phyloP scores from a whole-genome alignment of 2,329 filamentous ascomycete species.

The Stachybotrys echinatus region DNA sequence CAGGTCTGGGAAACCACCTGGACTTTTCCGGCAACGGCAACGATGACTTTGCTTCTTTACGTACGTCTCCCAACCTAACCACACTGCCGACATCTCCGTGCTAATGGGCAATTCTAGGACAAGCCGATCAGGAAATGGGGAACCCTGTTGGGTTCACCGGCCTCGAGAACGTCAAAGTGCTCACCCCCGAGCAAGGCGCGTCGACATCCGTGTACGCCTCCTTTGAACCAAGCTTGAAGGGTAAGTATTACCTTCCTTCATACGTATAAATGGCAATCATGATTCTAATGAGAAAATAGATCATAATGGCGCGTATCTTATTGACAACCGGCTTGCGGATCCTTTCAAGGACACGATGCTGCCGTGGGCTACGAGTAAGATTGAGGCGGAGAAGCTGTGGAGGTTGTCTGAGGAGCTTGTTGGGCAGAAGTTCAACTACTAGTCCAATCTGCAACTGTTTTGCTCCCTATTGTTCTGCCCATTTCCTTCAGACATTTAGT shows the following conservation, averaged over 20 bases:
- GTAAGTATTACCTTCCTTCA: neutral
- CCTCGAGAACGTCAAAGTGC: neutral
- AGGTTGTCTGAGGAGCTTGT: neutral
- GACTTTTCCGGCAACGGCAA: slow-evolving; percentile 7
- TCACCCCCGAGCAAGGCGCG: neutral
- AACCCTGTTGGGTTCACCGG: neutral
- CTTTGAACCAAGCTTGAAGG: neutral
- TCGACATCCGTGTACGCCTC: neutral
- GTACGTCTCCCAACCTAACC: too few relatives aligned
- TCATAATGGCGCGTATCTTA: slow-evolving; percentile 1
- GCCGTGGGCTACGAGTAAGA: neutral
- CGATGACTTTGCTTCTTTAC: slow-evolving; percentile 1
- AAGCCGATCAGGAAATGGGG: neutral
- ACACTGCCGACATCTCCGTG: neutral
- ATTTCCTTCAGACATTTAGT: too few relatives aligned
- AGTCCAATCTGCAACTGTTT: too few relatives aligned
- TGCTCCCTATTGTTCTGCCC: too few relatives aligned
- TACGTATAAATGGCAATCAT: neutral
- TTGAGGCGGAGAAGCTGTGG: neutral
- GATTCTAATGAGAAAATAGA: neutral
- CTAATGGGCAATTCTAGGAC: neutral
- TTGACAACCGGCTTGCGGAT: neutral
- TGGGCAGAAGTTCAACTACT: neutral
- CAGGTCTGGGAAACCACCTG: slow-evolving; percentile 14
- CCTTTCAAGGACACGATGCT: neutral